These are phyloP conservation scores for Cercospora zeina DNA, from an alignment of 2,329 filamentous ascomycete genomes.

Conservation along the genomic window DNA sequence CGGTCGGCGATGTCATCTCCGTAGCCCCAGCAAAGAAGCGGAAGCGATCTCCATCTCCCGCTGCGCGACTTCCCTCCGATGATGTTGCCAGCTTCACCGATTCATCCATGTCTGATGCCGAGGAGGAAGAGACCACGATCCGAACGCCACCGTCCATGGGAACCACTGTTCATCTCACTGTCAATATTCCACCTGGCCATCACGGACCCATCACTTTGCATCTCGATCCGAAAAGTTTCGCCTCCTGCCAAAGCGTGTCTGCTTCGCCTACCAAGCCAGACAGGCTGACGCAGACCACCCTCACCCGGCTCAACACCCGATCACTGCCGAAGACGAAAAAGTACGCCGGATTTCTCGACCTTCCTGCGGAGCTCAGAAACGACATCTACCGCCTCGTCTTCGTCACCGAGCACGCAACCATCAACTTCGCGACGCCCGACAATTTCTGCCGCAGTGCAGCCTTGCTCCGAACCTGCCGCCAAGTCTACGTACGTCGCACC, in stretches of 20 bases:
- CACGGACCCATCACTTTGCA: slow-evolving; percentile 49
- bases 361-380: slow-evolving; percentile 50
- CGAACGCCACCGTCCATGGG: slow-evolving; percentile 3
- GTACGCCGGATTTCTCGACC: slow-evolving; percentile 35
- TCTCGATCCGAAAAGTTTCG: slow-evolving; percentile 38
- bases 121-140: neutral
- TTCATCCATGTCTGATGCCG: slow-evolving; percentile 21
- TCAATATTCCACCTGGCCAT: slow-evolving; percentile 50
- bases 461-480: slow-evolving; percentile 50
- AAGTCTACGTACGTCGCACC: slow-evolving; percentile 39
- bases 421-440: slow-evolving; percentile 42
- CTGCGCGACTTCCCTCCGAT: slow-evolving; percentile 27
- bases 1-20: slow-evolving; percentile 37
- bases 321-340: slow-evolving; percentile 26
- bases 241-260: slow-evolving; percentile 1
- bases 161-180: slow-evolving; percentile 44
- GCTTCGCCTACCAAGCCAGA: slow-evolving; percentile 18
- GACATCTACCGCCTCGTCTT: slow-evolving; percentile 51
- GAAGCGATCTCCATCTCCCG: slow-evolving; percentile 38
- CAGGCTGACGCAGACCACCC: slow-evolving; percentile 21
- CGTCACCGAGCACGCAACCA: slow-evolving; percentile 33
- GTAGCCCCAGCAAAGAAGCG: slow-evolving; percentile 33
- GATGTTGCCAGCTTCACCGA: slow-evolving; percentile 25
- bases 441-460: slow-evolving; percentile 47
- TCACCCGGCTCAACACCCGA: slow-evolving; percentile 27